Conservation (phyloP, 305 asterid genomes). For the Fraxinus paxiana region DNA sequence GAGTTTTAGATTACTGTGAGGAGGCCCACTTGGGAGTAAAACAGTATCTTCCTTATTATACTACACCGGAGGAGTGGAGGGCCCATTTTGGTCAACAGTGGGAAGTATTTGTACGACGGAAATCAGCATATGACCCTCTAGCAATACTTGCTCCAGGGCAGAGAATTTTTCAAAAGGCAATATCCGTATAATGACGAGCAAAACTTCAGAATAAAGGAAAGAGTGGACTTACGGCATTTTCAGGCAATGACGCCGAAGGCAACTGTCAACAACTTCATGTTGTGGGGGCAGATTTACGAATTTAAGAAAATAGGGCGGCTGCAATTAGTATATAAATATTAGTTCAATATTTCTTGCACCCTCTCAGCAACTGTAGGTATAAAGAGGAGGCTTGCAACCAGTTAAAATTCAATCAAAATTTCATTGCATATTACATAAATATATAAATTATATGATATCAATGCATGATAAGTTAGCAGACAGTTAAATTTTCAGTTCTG, state of each 20-base stretch:
- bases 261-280: not conserved
- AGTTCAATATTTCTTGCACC: constrained; percentile 33
- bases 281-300: not conserved
- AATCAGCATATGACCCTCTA: constrained; percentile 75
- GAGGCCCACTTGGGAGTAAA: constrained; percentile 56
- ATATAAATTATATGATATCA: constrained; percentile 9
- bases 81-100: constrained; percentile 71
- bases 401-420: constrained; percentile 16
- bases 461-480: not conserved
- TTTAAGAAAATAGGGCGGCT: constrained; percentile 7
- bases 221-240: constrained; percentile 9
- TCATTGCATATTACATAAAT: not conserved
- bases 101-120: constrained; percentile 68
- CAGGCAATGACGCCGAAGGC: constrained; percentile 8
- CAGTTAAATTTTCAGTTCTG: not conserved
- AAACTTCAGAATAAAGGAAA: not conserved
- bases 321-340: constrained; percentile 25
- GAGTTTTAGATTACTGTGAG: constrained; percentile 60
- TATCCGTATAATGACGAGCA: constrained; percentile 50
- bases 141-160: constrained; percentile 92
- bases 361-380: constrained; percentile 39
- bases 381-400: constrained; percentile 19
- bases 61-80: constrained; percentile 67
- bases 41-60: constrained; percentile 72
- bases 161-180: constrained; percentile 65